These are phyloP conservation scores for Ophioceras dolichostomum DNA, from an alignment of 2,329 filamentous ascomycete species.

Conservation along the genomic window DNA sequence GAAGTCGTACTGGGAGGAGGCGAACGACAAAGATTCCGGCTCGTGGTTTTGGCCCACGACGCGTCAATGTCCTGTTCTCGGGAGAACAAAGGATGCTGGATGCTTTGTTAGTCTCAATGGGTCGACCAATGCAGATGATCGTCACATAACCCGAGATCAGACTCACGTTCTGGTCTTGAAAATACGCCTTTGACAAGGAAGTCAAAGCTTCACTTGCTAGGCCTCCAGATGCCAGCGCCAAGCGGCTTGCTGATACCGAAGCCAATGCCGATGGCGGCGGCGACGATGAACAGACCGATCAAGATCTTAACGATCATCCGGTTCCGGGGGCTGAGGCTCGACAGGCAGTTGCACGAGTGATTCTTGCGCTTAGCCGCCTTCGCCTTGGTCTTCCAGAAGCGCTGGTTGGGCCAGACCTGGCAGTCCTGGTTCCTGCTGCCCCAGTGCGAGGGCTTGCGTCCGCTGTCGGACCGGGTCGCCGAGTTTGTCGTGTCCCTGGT, in stretches of 20 bases:
- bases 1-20: too few species aligned
- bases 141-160: too few species aligned
- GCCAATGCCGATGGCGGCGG: constrained; percentile 41
- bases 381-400: constrained; percentile 47
- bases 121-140: too few species aligned
- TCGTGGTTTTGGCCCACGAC: not conserved
- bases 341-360: constrained; percentile 39
- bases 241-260: constrained; percentile 50
- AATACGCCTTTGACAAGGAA: not conserved
- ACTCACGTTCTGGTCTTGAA: not conserved
- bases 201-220: constrained; percentile 2
- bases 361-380: constrained; percentile 40
- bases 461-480: constrained; percentile 21
- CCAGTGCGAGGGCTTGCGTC: constrained; percentile 19
- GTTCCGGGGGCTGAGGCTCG: constrained; percentile 38
- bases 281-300: constrained; percentile 38
- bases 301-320: constrained; percentile 41
- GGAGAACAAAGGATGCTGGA: not conserved
- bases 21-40: too few species aligned
- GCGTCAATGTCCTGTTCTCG: not conserved
- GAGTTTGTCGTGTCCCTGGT: constrained; percentile 19
- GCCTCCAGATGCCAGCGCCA: constrained; percentile 45
- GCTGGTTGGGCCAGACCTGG: constrained; percentile 47
- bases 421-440: constrained; percentile 26
- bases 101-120: too few species aligned